Percentiles rank a stretch among this genome's conserved stretches.
Conservation (phyloP, 1,139 yeast genomes). For the Geotrichum citri-aurantii region DNA sequence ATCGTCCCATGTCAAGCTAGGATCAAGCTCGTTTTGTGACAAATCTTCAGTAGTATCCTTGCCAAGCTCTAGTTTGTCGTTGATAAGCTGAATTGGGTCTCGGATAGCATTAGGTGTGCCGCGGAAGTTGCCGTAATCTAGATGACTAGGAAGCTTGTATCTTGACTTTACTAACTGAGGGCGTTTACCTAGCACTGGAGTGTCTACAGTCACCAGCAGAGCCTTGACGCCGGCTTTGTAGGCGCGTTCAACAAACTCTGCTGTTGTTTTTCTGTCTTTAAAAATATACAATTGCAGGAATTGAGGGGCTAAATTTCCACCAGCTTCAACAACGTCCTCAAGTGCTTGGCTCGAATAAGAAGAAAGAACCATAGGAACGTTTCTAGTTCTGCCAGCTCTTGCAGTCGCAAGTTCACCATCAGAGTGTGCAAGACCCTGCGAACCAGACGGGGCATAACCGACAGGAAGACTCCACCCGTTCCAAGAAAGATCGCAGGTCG, state of each 20-base stretch:
- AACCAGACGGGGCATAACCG: conserved; percentile 10
- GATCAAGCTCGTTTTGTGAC: conserved; percentile 9
- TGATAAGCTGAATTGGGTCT: conserved; percentile 11
- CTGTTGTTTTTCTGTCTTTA: conserved; percentile 7
- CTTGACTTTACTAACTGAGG: conserved; percentile 5
- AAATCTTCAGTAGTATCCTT: conserved; percentile 5
- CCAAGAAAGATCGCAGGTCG: neutral
- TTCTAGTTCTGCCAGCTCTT: neutral
- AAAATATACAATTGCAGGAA: conserved; percentile 11
- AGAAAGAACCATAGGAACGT: conserved; percentile 9
- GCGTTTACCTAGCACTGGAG: conserved; percentile 11
- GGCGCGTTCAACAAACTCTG: conserved; percentile 8
- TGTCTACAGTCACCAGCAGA: conserved; percentile 12
- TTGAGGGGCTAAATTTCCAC: neutral
- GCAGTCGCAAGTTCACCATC: conserved; percentile 9
- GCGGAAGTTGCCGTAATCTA: conserved; percentile 11
- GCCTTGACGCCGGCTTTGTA: conserved; percentile 11
- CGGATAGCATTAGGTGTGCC: conserved; percentile 8
- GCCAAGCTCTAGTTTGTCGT: conserved; percentile 10
- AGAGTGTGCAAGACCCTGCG: conserved; percentile 5
- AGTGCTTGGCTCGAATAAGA: conserved; percentile 8
- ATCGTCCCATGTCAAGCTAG: conserved; percentile 12
- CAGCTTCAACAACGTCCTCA: conserved; percentile 2
- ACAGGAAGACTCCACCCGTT: conserved; percentile 4
- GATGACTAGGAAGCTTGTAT: conserved; percentile 4